Percentiles rank a stretch among this genome's conserved stretches.
phyloP scores from a whole-genome alignment of 108 stramenopile genomes.

The Skeletonema grethae region DNA sequence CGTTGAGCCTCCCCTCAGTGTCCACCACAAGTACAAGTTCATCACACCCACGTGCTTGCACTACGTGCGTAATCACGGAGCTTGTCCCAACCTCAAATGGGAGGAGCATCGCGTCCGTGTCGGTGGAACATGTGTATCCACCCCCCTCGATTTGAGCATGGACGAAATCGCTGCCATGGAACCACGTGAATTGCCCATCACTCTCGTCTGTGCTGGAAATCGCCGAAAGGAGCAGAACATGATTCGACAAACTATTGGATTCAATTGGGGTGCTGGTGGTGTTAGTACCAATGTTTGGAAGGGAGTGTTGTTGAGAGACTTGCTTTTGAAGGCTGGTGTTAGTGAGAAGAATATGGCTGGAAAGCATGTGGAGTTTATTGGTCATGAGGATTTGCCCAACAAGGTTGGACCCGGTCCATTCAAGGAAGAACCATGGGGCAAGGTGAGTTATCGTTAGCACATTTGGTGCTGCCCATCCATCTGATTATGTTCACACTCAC shows the following conservation, averaged over 20 bases:
- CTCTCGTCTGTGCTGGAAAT: conserved; percentile 97
- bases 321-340: conserved; percentile 85
- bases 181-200: conserved; percentile 87
- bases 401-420: conserved; percentile 93
- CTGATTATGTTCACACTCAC: too few relatives aligned
- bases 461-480: too few relatives aligned
- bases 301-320: conserved; percentile 88
- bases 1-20: conserved; percentile 90
- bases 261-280: conserved; percentile 96
- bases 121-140: conserved; percentile 58
- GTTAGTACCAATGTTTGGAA: conserved; percentile 95
- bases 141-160: conserved; percentile 78
- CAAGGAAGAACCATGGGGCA: conserved; percentile 86
- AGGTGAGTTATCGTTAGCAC: conserved; percentile 35
- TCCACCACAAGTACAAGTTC: conserved; percentile 71
- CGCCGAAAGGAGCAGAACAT: conserved; percentile 98
- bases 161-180: conserved; percentile 68
- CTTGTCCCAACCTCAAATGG: conserved; percentile 82
- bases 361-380: conserved; percentile 90
- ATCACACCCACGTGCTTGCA: conserved; percentile 85
- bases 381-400: conserved; percentile 92
- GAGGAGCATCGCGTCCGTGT: conserved; percentile 74
- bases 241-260: conserved; percentile 96
- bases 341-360: conserved; percentile 77
- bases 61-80: conserved; percentile 80